These are phyloP conservation scores for Rhizophagus sp. DNA, from an alignment of 192 early-diverging fungal genomes.

Conservation along the genomic window DNA sequence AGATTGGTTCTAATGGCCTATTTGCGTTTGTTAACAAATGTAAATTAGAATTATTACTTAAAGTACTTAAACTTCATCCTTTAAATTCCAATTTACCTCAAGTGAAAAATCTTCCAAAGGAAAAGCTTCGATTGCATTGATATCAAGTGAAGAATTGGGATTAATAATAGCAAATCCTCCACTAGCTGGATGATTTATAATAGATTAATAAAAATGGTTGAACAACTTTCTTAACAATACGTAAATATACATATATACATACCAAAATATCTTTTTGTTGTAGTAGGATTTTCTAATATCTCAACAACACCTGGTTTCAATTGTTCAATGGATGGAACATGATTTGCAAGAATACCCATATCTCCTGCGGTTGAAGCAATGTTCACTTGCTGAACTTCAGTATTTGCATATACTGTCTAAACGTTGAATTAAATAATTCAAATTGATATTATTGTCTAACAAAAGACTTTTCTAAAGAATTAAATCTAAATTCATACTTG, in stretches of 20 bases:
- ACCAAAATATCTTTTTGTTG: constrained; percentile 94
- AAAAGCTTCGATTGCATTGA: constrained; percentile 95
- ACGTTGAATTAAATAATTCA: constrained; percentile 9
- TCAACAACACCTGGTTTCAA: constrained; percentile 89
- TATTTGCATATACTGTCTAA: constrained; percentile 71
- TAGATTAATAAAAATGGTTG: background rate
- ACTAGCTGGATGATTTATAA: constrained; percentile 57
- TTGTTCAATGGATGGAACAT: constrained; percentile 97
- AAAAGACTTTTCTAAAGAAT: background rate
- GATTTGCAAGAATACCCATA: constrained; percentile 97
- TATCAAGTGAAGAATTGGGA: constrained; percentile 94
- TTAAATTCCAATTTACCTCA: constrained; percentile 52
- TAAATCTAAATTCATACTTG: constrained; percentile 56
- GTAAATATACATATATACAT: constrained; percentile 20
- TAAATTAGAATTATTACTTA: background rate
- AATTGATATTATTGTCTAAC: background rate
- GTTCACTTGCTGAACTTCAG: constrained; percentile 89
- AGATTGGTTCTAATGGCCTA: constrained; percentile 71
- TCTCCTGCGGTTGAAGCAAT: constrained; percentile 89
- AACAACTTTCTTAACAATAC: background rate
- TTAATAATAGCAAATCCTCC: constrained; percentile 98
- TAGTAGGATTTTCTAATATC: constrained; percentile 68
- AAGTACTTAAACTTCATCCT: background rate
- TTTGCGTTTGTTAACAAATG: background rate
- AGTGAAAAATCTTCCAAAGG: constrained; percentile 83